Base-by-base conservation (phyloP, 129 eudicot genomes). In the Tanacetum coccineum region DNA sequence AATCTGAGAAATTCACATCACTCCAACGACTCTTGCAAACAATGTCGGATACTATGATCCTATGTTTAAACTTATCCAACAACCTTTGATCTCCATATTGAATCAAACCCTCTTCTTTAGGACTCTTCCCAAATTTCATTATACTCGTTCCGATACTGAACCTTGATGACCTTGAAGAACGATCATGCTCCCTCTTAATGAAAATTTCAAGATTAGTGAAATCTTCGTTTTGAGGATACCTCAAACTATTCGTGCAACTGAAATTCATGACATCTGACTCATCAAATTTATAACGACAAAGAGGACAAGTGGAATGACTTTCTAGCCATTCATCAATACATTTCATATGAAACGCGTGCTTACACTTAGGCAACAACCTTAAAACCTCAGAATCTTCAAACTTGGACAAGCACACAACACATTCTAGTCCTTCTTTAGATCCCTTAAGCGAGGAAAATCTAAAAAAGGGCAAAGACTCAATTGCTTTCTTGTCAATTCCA, bases 261-360 rank as follows among this genome's bases (percentile, higher is more conserved):
- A 76, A 77, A 50, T 49, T 76, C 1, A 45, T 76, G 3, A 81
- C 22, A 32, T 81, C 87, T 0, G 73, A 62, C 1, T 47, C 39
- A 65, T 78, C 70, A 20, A 81, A 75, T 51, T 66, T 81, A 66
- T 81, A 61, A 44, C 90, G 74, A 56, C 90, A 85, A 45, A 85
- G 80, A 2, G 90, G 90, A 47, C 90, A 85, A 66, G 80, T 87
- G 4, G 89, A 79, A 51, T 83, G 89, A 26, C 75, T 71, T 66
- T 81, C 83, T 4, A 87, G 73, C 95, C 95, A 87, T 49, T 64
- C 66, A 66, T 83, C 95, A 20, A 87, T 81, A 82, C 95, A 87
- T 47, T 59, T 76, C 77, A 73, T 74, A 65, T 81, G 95, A 54
- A 87, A 87, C 1, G 88, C 83, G 17, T 87, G 95, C 49, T 81